These are phyloP conservation scores for Collybia sp. DNA, from an alignment of 768 basidiomycete species.

Conservation along the genomic window DNA sequence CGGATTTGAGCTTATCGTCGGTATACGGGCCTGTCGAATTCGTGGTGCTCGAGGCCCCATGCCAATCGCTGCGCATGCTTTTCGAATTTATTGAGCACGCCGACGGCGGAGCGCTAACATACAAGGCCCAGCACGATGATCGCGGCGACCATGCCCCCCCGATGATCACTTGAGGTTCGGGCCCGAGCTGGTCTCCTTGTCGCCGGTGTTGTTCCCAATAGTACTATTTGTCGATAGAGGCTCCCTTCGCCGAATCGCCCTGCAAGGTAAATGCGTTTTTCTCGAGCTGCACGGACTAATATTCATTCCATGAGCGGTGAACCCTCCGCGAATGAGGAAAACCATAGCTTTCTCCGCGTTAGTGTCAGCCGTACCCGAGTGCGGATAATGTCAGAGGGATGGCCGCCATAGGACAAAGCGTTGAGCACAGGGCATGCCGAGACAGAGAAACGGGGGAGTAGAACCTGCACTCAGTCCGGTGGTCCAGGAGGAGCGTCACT, in stretches of 20 bases:
- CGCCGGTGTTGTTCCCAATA: conserved; percentile 6
- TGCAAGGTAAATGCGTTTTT: conserved; percentile 84
- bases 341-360: conserved; percentile 75
- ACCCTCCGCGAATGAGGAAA: conserved; percentile 78
- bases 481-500: no score
- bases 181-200: conserved; percentile 5
- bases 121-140: conserved; percentile 36
- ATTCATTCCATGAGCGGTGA: conserved; percentile 84
- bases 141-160: conserved; percentile 42
- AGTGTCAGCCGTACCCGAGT: conserved; percentile 60
- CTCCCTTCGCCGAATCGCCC: conserved; percentile 39
- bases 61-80: conserved; percentile 35
- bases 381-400: no score
- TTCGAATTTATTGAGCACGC: conserved; percentile 7
- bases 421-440: no score
- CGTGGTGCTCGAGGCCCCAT: conserved; percentile 54
- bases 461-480: no score
- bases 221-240: conserved; percentile 10
- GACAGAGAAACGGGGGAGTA: no score
- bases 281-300: conserved; percentile 83
- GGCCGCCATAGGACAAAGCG: no score
- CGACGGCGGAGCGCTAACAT: conserved; percentile 12
- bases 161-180: conserved; percentile 37
- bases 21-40: conserved; percentile 37
- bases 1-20: not conserved